Percentiles rank a stretch among this genome's conserved stretches.
These are phyloP conservation scores for Chondrostereum purpureum DNA, from an alignment of 1,284 basidiomycete species.

Conservation along the genomic window DNA sequence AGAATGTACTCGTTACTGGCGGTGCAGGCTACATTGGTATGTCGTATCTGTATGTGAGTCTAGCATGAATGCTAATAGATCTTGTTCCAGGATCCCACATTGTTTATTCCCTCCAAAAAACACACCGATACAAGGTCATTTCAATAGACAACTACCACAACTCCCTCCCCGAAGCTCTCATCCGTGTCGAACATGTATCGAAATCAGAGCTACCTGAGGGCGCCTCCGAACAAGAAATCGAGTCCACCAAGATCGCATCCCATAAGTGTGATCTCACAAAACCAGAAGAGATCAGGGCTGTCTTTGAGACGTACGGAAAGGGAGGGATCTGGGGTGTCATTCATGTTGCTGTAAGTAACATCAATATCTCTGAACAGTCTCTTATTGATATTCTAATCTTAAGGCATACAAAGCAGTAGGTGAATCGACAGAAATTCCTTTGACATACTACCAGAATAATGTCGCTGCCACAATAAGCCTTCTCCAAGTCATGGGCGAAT, in stretches of 20 bases:
- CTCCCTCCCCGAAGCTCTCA: slow-evolving; percentile 70
- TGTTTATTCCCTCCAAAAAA: slow-evolving; percentile 79
- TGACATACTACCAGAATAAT: slow-evolving; percentile 92
- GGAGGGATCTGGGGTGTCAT: slow-evolving; percentile 97
- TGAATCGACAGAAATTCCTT: slow-evolving; percentile 91
- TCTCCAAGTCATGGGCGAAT: slow-evolving; percentile 81
- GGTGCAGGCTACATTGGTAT: slow-evolving; percentile 14
- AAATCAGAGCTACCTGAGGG: slow-evolving; percentile 58
- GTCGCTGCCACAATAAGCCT: slow-evolving; percentile 81
- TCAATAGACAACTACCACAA: slow-evolving; percentile 95
- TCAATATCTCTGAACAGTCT: slow-evolving; percentile 1
- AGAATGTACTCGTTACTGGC: slow-evolving; percentile 13
- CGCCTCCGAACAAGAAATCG: slow-evolving; percentile 57
- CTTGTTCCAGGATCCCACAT: slow-evolving; percentile 76
- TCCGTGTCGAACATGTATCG: slow-evolving; percentile 75
- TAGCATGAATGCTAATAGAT: background rate
- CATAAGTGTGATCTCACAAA: slow-evolving; percentile 71
- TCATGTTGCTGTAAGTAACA: slow-evolving; percentile 77
- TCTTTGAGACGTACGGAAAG: slow-evolving; percentile 82
- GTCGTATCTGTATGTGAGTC: background rate
- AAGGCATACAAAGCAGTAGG: slow-evolving; percentile 98
- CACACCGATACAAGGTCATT: slow-evolving; percentile 84
- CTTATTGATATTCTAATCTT: slow-evolving; percentile 5
- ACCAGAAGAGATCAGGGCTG: slow-evolving; percentile 59
- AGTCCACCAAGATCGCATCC: slow-evolving; percentile 67